Evolutionary conservation across 1,284 basidiomycete genomes (phyloP).

Genomic region (Apiotrichum laibachii): DNA sequence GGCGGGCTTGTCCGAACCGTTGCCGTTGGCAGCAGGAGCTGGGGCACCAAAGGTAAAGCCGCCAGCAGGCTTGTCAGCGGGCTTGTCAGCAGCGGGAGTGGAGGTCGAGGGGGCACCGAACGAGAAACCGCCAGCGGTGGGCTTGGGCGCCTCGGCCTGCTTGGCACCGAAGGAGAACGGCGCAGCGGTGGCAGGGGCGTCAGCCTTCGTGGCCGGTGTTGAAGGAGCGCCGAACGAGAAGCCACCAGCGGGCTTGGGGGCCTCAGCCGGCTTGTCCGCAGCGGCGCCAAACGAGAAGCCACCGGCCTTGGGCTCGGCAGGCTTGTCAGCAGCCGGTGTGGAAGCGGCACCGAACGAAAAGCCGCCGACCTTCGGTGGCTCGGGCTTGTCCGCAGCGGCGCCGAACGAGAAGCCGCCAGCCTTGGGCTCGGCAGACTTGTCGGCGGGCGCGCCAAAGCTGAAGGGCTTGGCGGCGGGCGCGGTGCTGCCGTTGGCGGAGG

Average conservation of each 20-base stretch:
- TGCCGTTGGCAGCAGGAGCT: conserved; percentile 1
- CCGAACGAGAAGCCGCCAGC: conserved; percentile 25
- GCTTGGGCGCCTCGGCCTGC: conserved; percentile 6
- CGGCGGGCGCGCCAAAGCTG: conserved; percentile 9
- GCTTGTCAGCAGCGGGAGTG: conserved; percentile 7
- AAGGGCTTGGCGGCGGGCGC: conserved; percentile 12
- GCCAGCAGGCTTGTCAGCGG: conserved; percentile 11
- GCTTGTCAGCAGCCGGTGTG: conserved; percentile 13
- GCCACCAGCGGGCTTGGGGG: conserved; percentile 15
- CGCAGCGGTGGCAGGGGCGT: neutral
- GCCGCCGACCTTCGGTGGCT: conserved; percentile 9
- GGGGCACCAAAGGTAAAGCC: conserved; percentile 27
- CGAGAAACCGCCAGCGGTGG: conserved; percentile 7
- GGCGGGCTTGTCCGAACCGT: conserved; percentile 4
- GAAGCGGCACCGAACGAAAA: conserved; percentile 22
- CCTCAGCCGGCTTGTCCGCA: conserved; percentile 16
- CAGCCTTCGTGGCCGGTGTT: conserved; percentile 8
- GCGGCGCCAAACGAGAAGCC: conserved; percentile 19
- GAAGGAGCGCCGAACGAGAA: conserved; percentile 18
- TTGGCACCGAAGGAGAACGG: conserved; percentile 8
- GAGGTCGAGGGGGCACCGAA: conserved; percentile 7
- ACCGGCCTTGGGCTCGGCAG: conserved; percentile 18
- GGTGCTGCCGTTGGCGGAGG: conserved; percentile 16
- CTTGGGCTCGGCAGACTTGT: conserved; percentile 15
- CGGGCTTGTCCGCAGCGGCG: conserved; percentile 12